Conservation (phyloP, 768 basidiomycete species). For the Agrocybe praecox region DNA sequence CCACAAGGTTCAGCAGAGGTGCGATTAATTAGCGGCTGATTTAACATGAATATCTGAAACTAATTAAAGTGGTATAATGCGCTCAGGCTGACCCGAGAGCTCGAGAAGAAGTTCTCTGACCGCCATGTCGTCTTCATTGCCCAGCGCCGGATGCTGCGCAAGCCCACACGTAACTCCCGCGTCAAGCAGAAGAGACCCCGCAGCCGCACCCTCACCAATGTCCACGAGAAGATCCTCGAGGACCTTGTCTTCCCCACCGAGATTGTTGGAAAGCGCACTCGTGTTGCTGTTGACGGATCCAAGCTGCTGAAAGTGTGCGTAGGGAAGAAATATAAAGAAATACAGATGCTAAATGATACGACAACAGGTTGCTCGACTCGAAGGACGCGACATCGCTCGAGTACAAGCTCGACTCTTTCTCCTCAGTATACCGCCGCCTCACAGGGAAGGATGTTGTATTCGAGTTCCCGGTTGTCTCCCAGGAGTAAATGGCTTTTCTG, state of each 20-base stretch:
- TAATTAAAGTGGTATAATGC: slow-evolving; percentile 10
- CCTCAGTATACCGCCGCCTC: slow-evolving; percentile 92
- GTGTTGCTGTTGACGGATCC: slow-evolving; percentile 90
- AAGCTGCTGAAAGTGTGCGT: slow-evolving; percentile 98
- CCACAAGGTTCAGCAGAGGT: slow-evolving; percentile 98
- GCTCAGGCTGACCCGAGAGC: slow-evolving; percentile 89
- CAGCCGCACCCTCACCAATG: slow-evolving; percentile 93
- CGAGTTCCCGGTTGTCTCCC: slow-evolving; percentile 82
- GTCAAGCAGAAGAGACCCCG: slow-evolving; percentile 96
- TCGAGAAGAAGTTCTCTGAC: slow-evolving; percentile 99
- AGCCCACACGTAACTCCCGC: slow-evolving; percentile 91
- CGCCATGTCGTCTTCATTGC: slow-evolving; percentile 98
- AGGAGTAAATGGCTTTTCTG: slow-evolving; percentile 54
- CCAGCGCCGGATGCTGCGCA: slow-evolving; percentile 97
- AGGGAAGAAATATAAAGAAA: not conserved
- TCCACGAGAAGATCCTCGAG: slow-evolving; percentile 98
- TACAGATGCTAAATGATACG: slow-evolving; percentile 9
- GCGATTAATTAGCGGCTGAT: slow-evolving; percentile 21
- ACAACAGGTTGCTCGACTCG: slow-evolving; percentile 87
- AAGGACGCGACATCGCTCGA: slow-evolving; percentile 98
- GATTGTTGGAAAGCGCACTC: slow-evolving; percentile 98
- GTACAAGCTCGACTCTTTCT: slow-evolving; percentile 99
- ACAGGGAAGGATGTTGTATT: slow-evolving; percentile 98
- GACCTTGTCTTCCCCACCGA: slow-evolving; percentile 99
- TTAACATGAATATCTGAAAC: slow-evolving; percentile 9